Conservation (phyloP, 441 rosid species). For the Populus hybrid region DNA sequence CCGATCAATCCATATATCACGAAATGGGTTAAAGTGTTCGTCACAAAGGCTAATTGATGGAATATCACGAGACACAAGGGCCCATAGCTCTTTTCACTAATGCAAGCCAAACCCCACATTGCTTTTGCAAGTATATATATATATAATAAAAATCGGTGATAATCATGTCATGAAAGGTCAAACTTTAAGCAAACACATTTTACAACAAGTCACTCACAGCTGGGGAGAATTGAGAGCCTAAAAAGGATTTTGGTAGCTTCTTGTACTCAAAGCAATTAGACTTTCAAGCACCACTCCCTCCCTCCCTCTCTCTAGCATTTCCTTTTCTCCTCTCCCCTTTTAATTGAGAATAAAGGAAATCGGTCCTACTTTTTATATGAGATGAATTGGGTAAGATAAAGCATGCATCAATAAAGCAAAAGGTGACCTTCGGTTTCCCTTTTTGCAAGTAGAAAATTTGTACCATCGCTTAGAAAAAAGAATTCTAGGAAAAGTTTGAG, state of each 20-base stretch:
- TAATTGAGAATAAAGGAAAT: slow-evolving; percentile 44
- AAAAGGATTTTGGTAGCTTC: slow-evolving; percentile 57
- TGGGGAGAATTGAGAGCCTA: slow-evolving; percentile 38
- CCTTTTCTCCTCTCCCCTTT: slow-evolving; percentile 8
- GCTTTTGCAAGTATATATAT: slow-evolving; percentile 19
- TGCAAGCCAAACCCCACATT: slow-evolving; percentile 59
- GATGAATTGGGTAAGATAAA: slow-evolving; percentile 31
- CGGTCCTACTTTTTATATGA: slow-evolving; percentile 26
- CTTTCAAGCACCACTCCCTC: slow-evolving; percentile 37
- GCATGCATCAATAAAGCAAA: slow-evolving; percentile 47
- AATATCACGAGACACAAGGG: slow-evolving; percentile 54
- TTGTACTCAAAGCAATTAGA: slow-evolving; percentile 73
- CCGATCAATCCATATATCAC: slow-evolving; percentile 28
- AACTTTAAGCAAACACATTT: slow-evolving; percentile 75
- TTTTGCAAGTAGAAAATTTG: slow-evolving; percentile 25
- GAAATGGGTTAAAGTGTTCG: slow-evolving; percentile 8
- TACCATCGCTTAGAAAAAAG: not conserved
- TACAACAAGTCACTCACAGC: slow-evolving; percentile 39
- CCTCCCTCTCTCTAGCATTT: not conserved
- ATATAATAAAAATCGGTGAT: slow-evolving; percentile 13
- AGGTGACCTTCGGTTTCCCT: slow-evolving; percentile 35
- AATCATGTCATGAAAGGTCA: slow-evolving; percentile 66
- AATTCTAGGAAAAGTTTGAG: not conserved
- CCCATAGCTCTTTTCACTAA: slow-evolving; percentile 50
- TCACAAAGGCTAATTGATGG: slow-evolving; percentile 41